A percentile compares a stretch with the other conserved stretches of the same genome.
These are phyloP conservation scores for Candida qinlingensis DNA, from an alignment of 805 yeast genomes.

Conservation along the genomic window DNA sequence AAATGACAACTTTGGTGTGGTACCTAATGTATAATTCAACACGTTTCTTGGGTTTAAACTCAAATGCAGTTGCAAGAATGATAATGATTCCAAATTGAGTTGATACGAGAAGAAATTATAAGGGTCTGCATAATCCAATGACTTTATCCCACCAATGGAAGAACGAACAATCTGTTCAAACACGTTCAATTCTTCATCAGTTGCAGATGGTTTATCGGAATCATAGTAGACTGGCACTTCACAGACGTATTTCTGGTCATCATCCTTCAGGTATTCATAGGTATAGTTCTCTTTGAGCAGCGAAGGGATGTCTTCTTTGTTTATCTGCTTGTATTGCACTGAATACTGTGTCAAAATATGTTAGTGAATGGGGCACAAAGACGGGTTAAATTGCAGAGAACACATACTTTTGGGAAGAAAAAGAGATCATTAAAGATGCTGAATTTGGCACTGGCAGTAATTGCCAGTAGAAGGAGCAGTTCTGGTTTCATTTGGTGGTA, in stretches of 20 bases:
- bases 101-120: conserved; percentile 4
- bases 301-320: neutral
- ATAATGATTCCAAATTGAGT: neutral
- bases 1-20: neutral
- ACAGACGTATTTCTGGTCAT: neutral
- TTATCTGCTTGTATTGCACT: neutral
- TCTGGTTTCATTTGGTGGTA: neutral
- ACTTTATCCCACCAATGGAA: neutral
- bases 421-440: conserved; percentile 17
- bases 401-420: conserved; percentile 19
- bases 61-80: conserved; percentile 1
- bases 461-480: neutral
- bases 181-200: neutral
- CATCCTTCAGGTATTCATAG: neutral
- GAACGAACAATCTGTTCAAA: neutral
- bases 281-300: neutral
- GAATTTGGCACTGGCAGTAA: conserved; percentile 6
- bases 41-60: neutral
- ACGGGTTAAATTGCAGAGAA: neutral
- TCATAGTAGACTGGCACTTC: neutral
- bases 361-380: neutral
- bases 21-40: conserved; percentile 6
- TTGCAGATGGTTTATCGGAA: neutral
- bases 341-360: neutral
- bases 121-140: conserved; percentile 1